Evolutionary conservation across 2,329 filamentous ascomycete genomes (phyloP), one percentile per base, ranked within the genome.

Genomic region (Eurotiales sp.): DNA sequence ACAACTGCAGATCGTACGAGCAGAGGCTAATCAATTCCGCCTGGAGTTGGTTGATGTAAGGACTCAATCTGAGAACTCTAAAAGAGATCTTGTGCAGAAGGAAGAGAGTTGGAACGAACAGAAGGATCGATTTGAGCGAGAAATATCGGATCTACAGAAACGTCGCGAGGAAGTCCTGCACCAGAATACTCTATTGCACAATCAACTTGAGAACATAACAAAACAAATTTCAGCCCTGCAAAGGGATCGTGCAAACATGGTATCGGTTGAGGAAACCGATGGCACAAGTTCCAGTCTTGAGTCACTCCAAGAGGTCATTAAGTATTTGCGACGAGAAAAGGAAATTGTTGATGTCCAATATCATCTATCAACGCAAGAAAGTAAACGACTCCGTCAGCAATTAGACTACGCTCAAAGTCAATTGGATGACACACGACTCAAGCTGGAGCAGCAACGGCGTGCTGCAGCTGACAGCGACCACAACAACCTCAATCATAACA

Each of bases 311-410:
- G 92, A 97, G 63, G 82, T 99, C 51, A 95, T 95, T 71, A 87
- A 83, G 55, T 99, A 93, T 68, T 76, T 99, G 55, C 86, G 92
- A 41, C 87, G 90, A 37, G 95, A 99, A 72, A 99, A 97, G 76
- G 93, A 97, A 66, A 97, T 99, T 58, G 81, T 96, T 8, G 92
- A 99, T 61, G 89, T 96, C n/a, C 92, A 97, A 64, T 88, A 90
- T 61, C 91, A 96, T 60, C 78, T 97, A 40, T 91, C 92, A 61
- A 79, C 85, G 0, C 89, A 95, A 61, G 93, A 99, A 70, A 80
- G 84, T 49, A 95, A 95, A 71, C 84, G 93, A 49, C 72, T 96
- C 37, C 88, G 92, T 63, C 90, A 96, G 61, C 90, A 97, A 64
- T 80, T 96, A 21, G 87, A 95, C 46, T 91, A 96, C 65, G 80